A percentile compares a stretch with the other conserved stretches of the same genome.
phyloP scores from a whole-genome alignment of 192 early-diverging fungal genomes.

The Geosiphon pyriformis region DNA sequence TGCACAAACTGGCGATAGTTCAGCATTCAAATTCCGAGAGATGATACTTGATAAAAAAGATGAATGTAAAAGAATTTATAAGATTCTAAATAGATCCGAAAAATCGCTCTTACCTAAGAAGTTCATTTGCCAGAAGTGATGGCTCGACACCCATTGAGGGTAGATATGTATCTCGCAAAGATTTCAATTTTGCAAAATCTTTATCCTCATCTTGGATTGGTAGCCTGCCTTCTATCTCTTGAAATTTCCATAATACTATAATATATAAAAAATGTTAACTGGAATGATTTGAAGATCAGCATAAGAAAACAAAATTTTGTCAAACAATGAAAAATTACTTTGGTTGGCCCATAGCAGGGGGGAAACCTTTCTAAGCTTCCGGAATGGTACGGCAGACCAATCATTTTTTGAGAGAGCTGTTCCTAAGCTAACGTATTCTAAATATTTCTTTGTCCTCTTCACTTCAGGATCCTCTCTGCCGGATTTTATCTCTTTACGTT shows the following conservation, averaged over 20 bases:
- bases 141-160: slow-evolving; percentile 29
- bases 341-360: slow-evolving; percentile 46
- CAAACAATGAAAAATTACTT: slow-evolving; percentile 28
- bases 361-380: slow-evolving; percentile 42
- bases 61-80: slow-evolving; percentile 33
- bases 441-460: slow-evolving; percentile 24
- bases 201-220: slow-evolving; percentile 10
- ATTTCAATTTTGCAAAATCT: slow-evolving; percentile 28
- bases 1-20: slow-evolving; percentile 75
- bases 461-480: slow-evolving; percentile 38
- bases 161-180: slow-evolving; percentile 28
- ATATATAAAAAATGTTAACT: background rate
- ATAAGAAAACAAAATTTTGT: background rate
- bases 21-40: no score
- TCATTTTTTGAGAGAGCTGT: slow-evolving; percentile 30
- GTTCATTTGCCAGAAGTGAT: slow-evolving; percentile 38
- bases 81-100: background rate
- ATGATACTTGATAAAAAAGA: slow-evolving; percentile 40
- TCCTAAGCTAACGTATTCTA: slow-evolving; percentile 36
- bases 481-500: slow-evolving; percentile 23
- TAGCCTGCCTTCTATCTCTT: slow-evolving; percentile 22
- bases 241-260: slow-evolving; percentile 32
- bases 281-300: background rate
- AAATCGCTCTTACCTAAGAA: slow-evolving; percentile 34
- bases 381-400: slow-evolving; percentile 37